A percentile compares a stretch with the other conserved stretches of the same genome.
Evolutionary conservation across 179 eudicot genomes (phyloP).

Genomic region (Spinacia oleracea): DNA sequence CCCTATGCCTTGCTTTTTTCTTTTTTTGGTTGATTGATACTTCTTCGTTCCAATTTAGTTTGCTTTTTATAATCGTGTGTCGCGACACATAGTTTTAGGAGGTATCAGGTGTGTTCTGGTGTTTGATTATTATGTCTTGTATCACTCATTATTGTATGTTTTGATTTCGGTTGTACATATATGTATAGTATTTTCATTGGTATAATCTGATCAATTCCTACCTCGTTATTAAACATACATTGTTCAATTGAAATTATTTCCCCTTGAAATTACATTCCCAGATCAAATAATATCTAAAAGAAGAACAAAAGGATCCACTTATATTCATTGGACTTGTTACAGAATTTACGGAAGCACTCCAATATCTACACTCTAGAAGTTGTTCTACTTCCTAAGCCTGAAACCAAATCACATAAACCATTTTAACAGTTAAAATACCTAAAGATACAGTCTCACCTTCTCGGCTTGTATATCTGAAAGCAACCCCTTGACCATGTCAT

Average conservation of each 20-base stretch:
- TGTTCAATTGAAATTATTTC: background rate
- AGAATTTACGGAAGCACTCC: background rate
- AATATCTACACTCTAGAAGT: background rate
- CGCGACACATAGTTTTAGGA: too few relatives aligned
- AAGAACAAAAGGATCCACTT: background rate
- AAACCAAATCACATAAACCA: slow-evolving; percentile 12
- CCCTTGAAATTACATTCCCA: background rate
- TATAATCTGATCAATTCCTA: background rate
- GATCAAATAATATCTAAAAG: background rate
- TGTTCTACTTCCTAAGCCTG: background rate
- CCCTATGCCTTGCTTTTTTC: too few relatives aligned
- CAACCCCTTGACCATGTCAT: slow-evolving; percentile 67
- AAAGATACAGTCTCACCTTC: slow-evolving; percentile 43
- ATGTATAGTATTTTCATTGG: too few relatives aligned
- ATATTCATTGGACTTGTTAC: background rate
- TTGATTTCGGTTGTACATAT: too few relatives aligned
- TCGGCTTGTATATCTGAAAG: slow-evolving; percentile 64
- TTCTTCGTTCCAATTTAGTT: too few relatives aligned
- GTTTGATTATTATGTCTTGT: too few relatives aligned
- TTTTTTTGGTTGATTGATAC: too few relatives aligned
- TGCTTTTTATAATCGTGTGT: too few relatives aligned
- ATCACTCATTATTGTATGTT: too few relatives aligned
- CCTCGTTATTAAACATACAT: background rate
- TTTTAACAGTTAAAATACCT: background rate
- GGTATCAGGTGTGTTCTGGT: too few relatives aligned